Evolutionary conservation across 2,329 filamentous ascomycete species (phyloP), one percentile per base, ranked within the genome.

Genomic region (Xylaria sp.): DNA sequence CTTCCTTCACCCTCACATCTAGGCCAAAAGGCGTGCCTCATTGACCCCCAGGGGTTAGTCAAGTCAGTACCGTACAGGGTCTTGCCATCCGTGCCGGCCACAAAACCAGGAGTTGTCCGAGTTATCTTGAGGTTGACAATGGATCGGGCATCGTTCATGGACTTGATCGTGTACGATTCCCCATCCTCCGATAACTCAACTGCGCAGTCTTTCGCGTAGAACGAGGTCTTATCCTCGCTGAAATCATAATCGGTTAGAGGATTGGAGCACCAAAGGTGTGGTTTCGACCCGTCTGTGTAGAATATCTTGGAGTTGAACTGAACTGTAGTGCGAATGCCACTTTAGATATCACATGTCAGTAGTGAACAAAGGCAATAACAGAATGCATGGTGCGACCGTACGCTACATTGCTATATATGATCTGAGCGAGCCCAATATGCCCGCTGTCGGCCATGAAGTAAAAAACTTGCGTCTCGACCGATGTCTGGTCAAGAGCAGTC

Each of bases 361-460:
- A 60, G 19, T 61, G 51, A 43, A 63, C 9, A 42, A 38, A 65
- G 57, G 21, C 45, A 25, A 57, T 31, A 31, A 43, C 55, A 51
- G 52, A n/a, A 25, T 28, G 9, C 31, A 43, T 50, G 51, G 58
- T 40, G 57, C 37, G 60, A 28, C 69, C 89, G 79, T 88, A 97
- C 94, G 87, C 90, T 76, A 99, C 91, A 79, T 97, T 97, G 83
- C 92, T 98, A 84, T 98, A 97, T 77, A 99, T 97, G 79, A 98
- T 85, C 83, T 99, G 95, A 64, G 87, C 87, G 78, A 97, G 86
- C 56, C 85, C 92, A 67, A 94, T 78, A 67, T 89, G 84, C 53
- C 95, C 95, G 63, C 82, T 87, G 66, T 97, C 91, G 59, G 90
- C 83, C 78, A 89, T 89, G 73, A 97, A 80, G 81, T 99, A 99